Conservation (phyloP, 1,284 basidiomycete species). For the Sanguinoderma infundibulare region DNA sequence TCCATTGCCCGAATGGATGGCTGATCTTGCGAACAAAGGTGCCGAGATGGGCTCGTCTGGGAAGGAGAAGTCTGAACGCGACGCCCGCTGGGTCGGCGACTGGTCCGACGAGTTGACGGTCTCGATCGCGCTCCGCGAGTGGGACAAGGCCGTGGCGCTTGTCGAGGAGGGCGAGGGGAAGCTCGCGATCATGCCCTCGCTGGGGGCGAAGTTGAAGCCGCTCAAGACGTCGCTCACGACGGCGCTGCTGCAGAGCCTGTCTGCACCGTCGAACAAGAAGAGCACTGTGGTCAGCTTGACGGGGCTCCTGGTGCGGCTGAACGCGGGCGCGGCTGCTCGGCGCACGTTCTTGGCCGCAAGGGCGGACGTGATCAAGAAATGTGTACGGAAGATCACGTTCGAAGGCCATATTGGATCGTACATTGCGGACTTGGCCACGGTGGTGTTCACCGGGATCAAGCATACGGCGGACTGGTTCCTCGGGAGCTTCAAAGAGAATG, state of each 20-base stretch:
- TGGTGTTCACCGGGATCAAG: conserved; percentile 89
- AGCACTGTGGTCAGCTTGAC: conserved; percentile 76
- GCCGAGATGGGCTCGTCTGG: conserved; percentile 55
- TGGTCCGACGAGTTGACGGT: conserved; percentile 93
- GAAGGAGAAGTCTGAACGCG: conserved; percentile 76
- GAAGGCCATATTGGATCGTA: conserved; percentile 90
- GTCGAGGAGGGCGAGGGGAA: conserved; percentile 84
- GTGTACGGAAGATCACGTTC: conserved; percentile 86
- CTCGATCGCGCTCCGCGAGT: conserved; percentile 87
- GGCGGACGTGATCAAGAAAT: conserved; percentile 73
- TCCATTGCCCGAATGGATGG: conserved; percentile 78
- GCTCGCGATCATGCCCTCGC: conserved; percentile 54
- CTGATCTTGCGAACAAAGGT: conserved; percentile 60
- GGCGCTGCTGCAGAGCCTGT: conserved; percentile 77
- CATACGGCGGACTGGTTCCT: conserved; percentile 99
- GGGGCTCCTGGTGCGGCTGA: conserved; percentile 73
- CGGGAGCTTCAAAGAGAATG: conserved; percentile 93
- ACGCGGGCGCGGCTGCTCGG: conserved; percentile 80
- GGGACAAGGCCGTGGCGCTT: conserved; percentile 84
- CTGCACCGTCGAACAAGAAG: conserved; percentile 81
- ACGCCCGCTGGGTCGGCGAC: conserved; percentile 86
- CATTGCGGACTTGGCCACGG: conserved; percentile 80
- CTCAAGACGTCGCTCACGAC: conserved; percentile 75
- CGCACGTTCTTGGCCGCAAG: conserved; percentile 86
- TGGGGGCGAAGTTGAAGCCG: conserved; percentile 66